Evolutionary conservation across 2,329 filamentous ascomycete genomes (phyloP).

Genomic region (Xylaria sp.): DNA sequence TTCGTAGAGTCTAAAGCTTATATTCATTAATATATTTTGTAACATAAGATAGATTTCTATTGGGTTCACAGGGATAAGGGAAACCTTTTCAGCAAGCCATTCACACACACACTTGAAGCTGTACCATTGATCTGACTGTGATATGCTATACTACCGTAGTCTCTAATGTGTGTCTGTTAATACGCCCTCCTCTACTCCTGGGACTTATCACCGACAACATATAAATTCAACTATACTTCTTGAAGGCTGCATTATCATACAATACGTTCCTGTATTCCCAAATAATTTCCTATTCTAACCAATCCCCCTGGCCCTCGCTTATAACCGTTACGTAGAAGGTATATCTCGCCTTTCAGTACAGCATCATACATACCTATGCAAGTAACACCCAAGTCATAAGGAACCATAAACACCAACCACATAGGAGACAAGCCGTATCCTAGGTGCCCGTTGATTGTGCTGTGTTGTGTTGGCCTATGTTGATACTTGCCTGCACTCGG

Average conservation of each 20-base stretch:
- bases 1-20: conserved; percentile 13
- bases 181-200: neutral
- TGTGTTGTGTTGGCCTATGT: neutral
- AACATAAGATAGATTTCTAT: conserved; percentile 30
- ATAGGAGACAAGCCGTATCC: neutral
- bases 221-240: neutral
- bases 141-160: neutral
- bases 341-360: neutral
- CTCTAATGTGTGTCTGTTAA: neutral
- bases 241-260: too few species aligned
- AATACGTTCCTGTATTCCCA: too few species aligned
- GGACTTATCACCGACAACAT: neutral
- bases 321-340: neutral
- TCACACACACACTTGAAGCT: conserved; percentile 1
- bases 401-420: neutral
- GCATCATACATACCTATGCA: neutral
- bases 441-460: neutral
- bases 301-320: neutral
- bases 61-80: neutral
- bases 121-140: neutral
- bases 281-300: neutral
- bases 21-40: conserved; percentile 28
- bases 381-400: neutral
- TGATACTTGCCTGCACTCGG: neutral
- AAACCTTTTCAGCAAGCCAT: neutral